Evolutionary conservation across 192 early-diverging fungal species (phyloP), one percentile per base, ranked within the genome.

Genomic region (Endogone sp.): DNA sequence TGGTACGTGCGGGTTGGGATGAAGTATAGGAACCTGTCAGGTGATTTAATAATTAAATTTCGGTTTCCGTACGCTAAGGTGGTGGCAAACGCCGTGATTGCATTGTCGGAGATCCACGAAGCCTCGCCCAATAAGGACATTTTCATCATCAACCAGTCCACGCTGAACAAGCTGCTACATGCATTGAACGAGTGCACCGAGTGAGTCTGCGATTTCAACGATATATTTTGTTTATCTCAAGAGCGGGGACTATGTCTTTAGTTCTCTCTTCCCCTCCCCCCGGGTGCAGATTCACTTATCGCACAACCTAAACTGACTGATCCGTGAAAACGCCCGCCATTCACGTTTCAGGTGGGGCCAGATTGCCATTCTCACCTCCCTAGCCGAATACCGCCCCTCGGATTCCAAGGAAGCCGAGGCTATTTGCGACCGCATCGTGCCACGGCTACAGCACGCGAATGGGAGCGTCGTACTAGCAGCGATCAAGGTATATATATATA

Each of bases 141-240:
- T 55, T 96, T 97, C 79, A 72, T 76, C 20, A 84, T 99, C 54
- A 93, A 94, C 63, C 71, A 81, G 20, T 67, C 75, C 24, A 82
- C 84, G 13, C 86, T 95, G 59, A 81, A 86, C 59, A 95, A 94
- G 78, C 82, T 99, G 73, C 78, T 99, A 73, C 87, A 92, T 9
- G 96, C 96, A 4, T 74, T 99, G 58, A 99, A 99, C 79, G 97
- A 98, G 77, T 98, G 96, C 76, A 94, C 93, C 37, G 97, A 99
- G 88, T 91, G 79, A 66, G 75, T 66, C 16, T 6, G 37, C 37
- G 37, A n/a, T n/a, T n/a, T n/a, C n/a, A n/a, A n/a, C n/a, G n/a
- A n/a, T n/a, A n/a, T 0, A 55, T 58, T 24, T 11, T 3, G 9
- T 27, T 8, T 56, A 62, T 26, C 10, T 67, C n/a, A n/a, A n/a